Evolutionary conservation across 441 rosid species (phyloP).

Genomic region (Corymbia calophylla): DNA sequence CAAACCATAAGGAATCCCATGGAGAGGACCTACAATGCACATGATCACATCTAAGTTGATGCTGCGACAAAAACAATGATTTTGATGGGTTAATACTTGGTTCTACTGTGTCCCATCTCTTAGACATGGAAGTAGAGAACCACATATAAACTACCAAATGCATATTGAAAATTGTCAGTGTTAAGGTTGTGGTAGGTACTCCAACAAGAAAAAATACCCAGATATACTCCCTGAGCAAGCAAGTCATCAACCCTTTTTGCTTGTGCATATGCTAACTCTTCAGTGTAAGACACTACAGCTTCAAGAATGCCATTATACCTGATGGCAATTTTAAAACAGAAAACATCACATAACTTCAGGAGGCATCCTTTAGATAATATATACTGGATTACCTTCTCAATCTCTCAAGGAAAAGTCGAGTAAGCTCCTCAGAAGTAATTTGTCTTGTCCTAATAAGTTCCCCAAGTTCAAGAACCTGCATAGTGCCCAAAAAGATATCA

Average conservation of each 20-base stretch:
- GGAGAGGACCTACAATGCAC: conserved; percentile 66
- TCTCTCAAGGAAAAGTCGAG: conserved; percentile 47
- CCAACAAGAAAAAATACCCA: conserved; percentile 34
- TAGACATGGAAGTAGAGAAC: background rate
- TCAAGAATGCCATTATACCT: conserved; percentile 76
- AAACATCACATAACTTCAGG: background rate
- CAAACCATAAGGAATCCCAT: conserved; percentile 86
- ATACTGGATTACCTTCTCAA: conserved; percentile 46
- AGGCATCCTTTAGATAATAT: background rate
- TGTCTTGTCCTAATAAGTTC: conserved; percentile 65
- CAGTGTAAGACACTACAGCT: conserved; percentile 71
- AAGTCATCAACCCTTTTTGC: conserved; percentile 82
- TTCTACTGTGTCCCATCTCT: background rate
- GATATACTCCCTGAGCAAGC: conserved; percentile 67
- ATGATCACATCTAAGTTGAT: background rate
- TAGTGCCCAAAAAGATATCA: conserved; percentile 1
- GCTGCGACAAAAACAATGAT: background rate
- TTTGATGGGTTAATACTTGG: background rate
- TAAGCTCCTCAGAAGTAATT: conserved; percentile 65
- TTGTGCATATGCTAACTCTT: conserved; percentile 70
- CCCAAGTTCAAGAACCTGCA: conserved; percentile 77
- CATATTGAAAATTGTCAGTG: background rate
- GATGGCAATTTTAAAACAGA: conserved; percentile 6
- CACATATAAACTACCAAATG: background rate
- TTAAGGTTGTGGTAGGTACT: background rate